Percentiles rank a stretch among this genome's conserved stretches.
Conservation (phyloP, 2,329 filamentous ascomycete genomes). For the Pseudohalonectria lignicola region DNA sequence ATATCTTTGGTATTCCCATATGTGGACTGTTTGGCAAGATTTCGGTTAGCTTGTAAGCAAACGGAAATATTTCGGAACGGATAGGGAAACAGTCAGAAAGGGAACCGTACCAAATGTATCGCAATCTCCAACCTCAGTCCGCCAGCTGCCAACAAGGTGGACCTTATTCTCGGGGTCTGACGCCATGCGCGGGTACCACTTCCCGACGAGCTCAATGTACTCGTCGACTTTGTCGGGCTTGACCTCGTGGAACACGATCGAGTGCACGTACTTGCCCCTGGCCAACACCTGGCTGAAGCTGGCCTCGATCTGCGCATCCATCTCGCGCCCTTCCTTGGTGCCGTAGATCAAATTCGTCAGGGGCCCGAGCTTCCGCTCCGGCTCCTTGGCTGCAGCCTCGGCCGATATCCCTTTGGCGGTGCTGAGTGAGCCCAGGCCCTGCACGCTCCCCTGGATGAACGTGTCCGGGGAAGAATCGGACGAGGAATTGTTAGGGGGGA, state of each 20-base stretch:
- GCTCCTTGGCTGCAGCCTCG: constrained; percentile 43
- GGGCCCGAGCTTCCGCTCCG: constrained; percentile 57
- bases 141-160: constrained; percentile 93
- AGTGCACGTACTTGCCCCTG: constrained; percentile 95
- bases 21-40: constrained; percentile 60
- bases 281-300: constrained; percentile 93
- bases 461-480: constrained; percentile 14
- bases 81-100: background rate
- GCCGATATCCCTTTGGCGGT: constrained; percentile 46
- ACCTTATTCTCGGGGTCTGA: constrained; percentile 80
- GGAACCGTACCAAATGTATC: constrained; percentile 84
- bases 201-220: constrained; percentile 79
- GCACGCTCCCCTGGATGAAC: constrained; percentile 14
- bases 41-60: background rate
- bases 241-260: constrained; percentile 92
- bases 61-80: background rate
- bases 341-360: constrained; percentile 90
- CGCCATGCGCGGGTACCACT: constrained; percentile 89
- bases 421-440: constrained; percentile 51
- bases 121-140: constrained; percentile 93
- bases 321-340: constrained; percentile 85
- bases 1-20: constrained; percentile 99
- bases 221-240: constrained; percentile 93
- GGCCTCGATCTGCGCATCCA: constrained; percentile 91
- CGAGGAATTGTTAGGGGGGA: constrained; percentile 16